Evolutionary conservation across 1,284 basidiomycete species (phyloP).

Genomic region (Apiotrichum porosum): DNA sequence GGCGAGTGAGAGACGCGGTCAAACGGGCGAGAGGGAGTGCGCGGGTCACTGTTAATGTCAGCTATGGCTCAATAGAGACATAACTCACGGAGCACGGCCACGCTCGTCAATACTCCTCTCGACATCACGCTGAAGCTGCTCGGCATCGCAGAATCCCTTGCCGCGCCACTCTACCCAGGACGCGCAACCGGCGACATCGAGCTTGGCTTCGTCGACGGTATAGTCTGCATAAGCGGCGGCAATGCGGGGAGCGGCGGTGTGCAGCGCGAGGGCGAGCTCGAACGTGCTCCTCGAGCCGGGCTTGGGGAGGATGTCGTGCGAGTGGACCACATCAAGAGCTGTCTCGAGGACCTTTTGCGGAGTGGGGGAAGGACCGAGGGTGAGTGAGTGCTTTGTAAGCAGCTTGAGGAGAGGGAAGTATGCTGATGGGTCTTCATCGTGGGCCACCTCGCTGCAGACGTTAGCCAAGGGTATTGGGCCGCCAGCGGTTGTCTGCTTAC

Average conservation of each 20-base stretch:
- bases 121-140: constrained; percentile 58
- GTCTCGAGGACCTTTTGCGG: constrained; percentile 26
- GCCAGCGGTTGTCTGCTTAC: constrained; percentile 57
- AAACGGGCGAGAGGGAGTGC: constrained; percentile 57
- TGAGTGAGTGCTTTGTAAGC: constrained; percentile 53
- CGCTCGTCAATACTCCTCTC: constrained; percentile 53
- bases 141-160: constrained; percentile 64
- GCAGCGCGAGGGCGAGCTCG: constrained; percentile 46
- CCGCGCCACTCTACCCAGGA: constrained; percentile 89
- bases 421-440: constrained; percentile 60
- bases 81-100: constrained; percentile 24
- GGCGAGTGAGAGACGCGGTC: constrained; percentile 59
- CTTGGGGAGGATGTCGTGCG: constrained; percentile 23
- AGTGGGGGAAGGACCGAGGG: constrained; percentile 11
- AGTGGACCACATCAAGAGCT: constrained; percentile 23
- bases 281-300: constrained; percentile 49
- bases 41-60: constrained; percentile 28
- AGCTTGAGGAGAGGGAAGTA: constrained; percentile 67
- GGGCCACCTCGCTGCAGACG: constrained; percentile 59
- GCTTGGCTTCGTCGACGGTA: constrained; percentile 52
- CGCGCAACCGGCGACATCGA: constrained; percentile 58
- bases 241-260: constrained; percentile 41
- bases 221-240: constrained; percentile 42
- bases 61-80: neutral
- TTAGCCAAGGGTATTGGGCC: too few relatives aligned